phyloP scores from a whole-genome alignment of 2,329 filamentous ascomycete genomes.

The Alternaria infectoria region DNA sequence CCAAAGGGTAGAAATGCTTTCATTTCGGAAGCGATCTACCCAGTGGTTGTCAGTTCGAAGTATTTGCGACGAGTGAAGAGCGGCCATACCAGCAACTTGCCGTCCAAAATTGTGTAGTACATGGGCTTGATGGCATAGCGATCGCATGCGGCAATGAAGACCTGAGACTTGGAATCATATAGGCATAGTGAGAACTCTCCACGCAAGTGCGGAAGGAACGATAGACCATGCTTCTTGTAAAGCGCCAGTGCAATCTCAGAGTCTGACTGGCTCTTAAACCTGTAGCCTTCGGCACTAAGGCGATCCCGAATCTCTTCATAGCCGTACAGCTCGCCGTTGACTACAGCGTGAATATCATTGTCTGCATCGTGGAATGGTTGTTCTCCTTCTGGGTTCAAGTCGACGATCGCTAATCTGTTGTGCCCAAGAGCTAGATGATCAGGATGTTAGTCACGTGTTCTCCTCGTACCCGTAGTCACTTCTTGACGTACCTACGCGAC shows the following conservation, averaged over 20 bases:
- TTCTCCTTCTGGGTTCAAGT: constrained; percentile 27
- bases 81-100: constrained; percentile 47
- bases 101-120: constrained; percentile 55
- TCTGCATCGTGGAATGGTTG: constrained; percentile 34
- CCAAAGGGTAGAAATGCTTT: constrained; percentile 61
- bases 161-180: constrained; percentile 52
- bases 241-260: constrained; percentile 62
- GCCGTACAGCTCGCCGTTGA: constrained; percentile 67
- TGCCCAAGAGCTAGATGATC: constrained; percentile 29
- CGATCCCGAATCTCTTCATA: constrained; percentile 53
- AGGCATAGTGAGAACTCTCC: constrained; percentile 63
- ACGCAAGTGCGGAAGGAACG: constrained; percentile 55
- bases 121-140: constrained; percentile 65
- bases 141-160: constrained; percentile 59
- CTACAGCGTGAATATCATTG: constrained; percentile 58
- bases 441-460: constrained; percentile 15
- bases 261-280: constrained; percentile 57
- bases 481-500: constrained; percentile 48
- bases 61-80: background rate
- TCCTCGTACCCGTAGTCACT: background rate
- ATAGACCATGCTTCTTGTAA: constrained; percentile 53
- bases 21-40: constrained; percentile 49
- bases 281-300: constrained; percentile 46
- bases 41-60: background rate
- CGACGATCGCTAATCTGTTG: constrained; percentile 34